A percentile compares a stretch with the other conserved stretches of the same genome.
phyloP scores from a whole-genome alignment of 352 stramenopile genomes.

The Phytophthora capsici region DNA sequence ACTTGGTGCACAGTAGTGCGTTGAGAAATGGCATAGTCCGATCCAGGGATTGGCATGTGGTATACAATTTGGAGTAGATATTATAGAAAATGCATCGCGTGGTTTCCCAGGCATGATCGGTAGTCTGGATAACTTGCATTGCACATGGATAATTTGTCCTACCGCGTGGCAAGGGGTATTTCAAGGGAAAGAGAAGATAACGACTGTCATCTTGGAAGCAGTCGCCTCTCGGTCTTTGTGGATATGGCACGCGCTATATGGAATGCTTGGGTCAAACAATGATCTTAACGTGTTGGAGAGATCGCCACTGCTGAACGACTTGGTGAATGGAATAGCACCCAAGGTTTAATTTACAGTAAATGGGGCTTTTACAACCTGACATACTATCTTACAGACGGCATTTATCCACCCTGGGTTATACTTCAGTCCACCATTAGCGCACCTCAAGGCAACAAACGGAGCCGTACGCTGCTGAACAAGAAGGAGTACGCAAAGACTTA shows the following conservation, averaged over 20 bases:
- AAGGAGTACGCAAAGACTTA: not conserved
- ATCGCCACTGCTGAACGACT: not conserved
- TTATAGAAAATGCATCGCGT: not conserved
- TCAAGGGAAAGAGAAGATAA: not conserved
- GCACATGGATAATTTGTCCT: conserved; percentile 1
- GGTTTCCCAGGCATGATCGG: conserved; percentile 8
- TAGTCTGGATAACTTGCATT: conserved; percentile 11
- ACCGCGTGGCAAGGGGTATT: not conserved
- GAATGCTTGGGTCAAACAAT: conserved; percentile 3
- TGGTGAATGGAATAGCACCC: not conserved
- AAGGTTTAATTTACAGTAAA: conserved; percentile 1
- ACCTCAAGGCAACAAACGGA: conserved; percentile 1
- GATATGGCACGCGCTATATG: conserved; percentile 7
- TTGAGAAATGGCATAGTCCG: no score
- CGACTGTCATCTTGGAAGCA: conserved; percentile 9
- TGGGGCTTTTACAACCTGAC: conserved; percentile 2
- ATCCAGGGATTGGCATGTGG: no score
- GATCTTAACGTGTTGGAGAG: conserved; percentile 5
- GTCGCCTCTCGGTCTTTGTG: not conserved
- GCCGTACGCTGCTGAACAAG: not conserved
- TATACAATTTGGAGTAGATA: no score
- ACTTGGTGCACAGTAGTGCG: no score
- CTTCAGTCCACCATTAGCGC: not conserved
- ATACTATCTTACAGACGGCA: conserved; percentile 5
- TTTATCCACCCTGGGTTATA: not conserved